Evolutionary conservation across 192 early-diverging fungal genomes (phyloP).

Genomic region (Mortierella alpina): DNA sequence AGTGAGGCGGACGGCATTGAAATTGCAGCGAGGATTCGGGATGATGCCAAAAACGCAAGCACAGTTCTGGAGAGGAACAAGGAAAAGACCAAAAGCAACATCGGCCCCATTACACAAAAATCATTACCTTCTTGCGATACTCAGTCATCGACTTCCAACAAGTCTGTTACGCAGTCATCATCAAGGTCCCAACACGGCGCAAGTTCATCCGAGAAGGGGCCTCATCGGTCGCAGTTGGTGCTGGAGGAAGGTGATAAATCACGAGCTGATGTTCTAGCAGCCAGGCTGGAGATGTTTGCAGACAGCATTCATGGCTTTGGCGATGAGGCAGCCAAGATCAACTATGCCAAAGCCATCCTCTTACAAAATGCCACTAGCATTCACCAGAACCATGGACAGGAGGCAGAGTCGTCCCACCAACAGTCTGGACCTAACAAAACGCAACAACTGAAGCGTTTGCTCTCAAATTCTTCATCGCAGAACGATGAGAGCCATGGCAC

Average conservation of each 20-base stretch:
- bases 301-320: slow-evolving; percentile 38
- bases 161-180: slow-evolving; percentile 7
- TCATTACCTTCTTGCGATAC: too few species aligned
- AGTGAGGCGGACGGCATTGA: neutral
- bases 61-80: too few species aligned
- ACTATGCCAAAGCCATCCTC: slow-evolving; percentile 14
- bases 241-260: slow-evolving; percentile 10
- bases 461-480: slow-evolving; percentile 24
- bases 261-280: slow-evolving; percentile 8
- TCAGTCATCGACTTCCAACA: slow-evolving; percentile 2
- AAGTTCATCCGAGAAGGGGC: slow-evolving; percentile 1
- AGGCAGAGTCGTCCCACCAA: neutral
- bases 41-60: too few species aligned
- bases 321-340: slow-evolving; percentile 6
- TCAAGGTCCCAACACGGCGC: too few species aligned
- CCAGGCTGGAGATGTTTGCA: slow-evolving; percentile 31
- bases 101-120: too few species aligned
- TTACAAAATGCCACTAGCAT: neutral
- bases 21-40: too few species aligned
- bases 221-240: neutral
- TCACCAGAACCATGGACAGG: neutral
- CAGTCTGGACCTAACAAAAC: slow-evolving; percentile 9
- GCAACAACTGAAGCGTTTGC: slow-evolving; percentile 22
- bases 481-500: slow-evolving; percentile 8
- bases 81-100: too few species aligned